Percentiles rank a stretch among this genome's conserved stretches.
These are phyloP conservation scores for Amaranthus tricolor DNA, from an alignment of 179 eudicot genomes.

Conservation along the genomic window DNA sequence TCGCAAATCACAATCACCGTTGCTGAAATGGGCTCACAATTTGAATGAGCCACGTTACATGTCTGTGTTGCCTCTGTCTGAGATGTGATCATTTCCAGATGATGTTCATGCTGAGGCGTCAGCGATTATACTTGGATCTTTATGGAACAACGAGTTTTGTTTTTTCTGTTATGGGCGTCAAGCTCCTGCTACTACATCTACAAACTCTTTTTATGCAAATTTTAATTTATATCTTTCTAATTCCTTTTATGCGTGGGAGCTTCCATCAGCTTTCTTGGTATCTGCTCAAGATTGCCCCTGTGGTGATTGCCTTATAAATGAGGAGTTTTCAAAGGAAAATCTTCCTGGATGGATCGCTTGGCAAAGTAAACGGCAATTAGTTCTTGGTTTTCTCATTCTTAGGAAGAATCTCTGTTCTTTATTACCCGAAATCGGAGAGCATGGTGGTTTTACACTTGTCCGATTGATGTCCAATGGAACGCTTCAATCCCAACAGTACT, in stretches of 20 bases:
- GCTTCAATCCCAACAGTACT: slow-evolving; percentile 65
- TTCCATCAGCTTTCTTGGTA: slow-evolving; percentile 58
- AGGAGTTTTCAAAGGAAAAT: slow-evolving; percentile 52
- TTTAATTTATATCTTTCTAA: slow-evolving; percentile 30
- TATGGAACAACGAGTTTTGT: slow-evolving; percentile 66
- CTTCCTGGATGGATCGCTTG: slow-evolving; percentile 76
- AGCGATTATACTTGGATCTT: slow-evolving; percentile 73
- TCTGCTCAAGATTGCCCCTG: slow-evolving; percentile 56
- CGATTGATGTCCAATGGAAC: slow-evolving; percentile 71
- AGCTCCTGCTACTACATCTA: slow-evolving; percentile 21
- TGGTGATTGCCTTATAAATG: slow-evolving; percentile 60
- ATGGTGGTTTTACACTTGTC: slow-evolving; percentile 67
- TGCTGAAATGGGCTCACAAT: slow-evolving; percentile 71
- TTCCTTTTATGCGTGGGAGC: slow-evolving; percentile 69
- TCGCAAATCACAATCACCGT: slow-evolving; percentile 56
- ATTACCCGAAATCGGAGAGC: slow-evolving; percentile 34
- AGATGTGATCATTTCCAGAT: slow-evolving; percentile 46
- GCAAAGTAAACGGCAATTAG: slow-evolving; percentile 70
- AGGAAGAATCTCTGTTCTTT: slow-evolving; percentile 43
- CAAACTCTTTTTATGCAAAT: slow-evolving; percentile 26
- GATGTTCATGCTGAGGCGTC: slow-evolving; percentile 44
- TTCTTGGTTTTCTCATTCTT: slow-evolving; percentile 68
- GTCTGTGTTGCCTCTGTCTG: slow-evolving; percentile 46
- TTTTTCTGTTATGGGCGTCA: slow-evolving; percentile 68
- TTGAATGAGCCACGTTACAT: slow-evolving; percentile 50